A percentile compares a stretch with the other conserved stretches of the same genome.
Conservation (phyloP, 2,329 filamentous ascomycete genomes). For the Aureobasidium sp. region DNA sequence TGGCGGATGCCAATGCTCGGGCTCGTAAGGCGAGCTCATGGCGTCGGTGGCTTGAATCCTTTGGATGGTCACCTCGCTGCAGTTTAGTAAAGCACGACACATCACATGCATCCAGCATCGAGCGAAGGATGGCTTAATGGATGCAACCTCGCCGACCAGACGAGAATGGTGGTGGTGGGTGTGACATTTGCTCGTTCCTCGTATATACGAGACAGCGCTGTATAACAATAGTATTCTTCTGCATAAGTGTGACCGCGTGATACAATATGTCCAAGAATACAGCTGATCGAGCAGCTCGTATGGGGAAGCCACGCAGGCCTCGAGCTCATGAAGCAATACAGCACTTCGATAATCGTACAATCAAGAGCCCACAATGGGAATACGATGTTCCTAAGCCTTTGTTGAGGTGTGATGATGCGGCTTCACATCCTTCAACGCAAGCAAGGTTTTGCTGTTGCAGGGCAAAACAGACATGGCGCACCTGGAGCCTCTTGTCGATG, state of each 20-base stretch:
- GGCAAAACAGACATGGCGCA: not conserved
- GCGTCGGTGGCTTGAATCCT: constrained; percentile 13
- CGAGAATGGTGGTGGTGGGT: not conserved
- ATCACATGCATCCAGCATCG: constrained; percentile 5
- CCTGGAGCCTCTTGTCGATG: not conserved
- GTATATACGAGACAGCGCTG: not conserved
- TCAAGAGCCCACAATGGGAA: not conserved
- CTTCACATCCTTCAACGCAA: not conserved
- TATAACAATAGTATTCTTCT: constrained; percentile 2
- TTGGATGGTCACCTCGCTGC: not conserved
- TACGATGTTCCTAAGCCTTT: not conserved
- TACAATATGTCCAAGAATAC: not conserved
- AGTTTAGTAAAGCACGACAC: not conserved
- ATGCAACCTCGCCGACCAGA: constrained; percentile 2
- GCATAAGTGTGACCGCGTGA: constrained; percentile 5
- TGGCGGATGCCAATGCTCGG: not conserved
- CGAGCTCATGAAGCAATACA: not conserved
- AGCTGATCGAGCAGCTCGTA: not conserved
- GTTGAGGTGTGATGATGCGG: not conserved
- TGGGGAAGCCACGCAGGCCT: not conserved
- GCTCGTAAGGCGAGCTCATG: not conserved
- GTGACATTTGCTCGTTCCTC: not conserved
- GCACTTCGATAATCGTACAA: not conserved
- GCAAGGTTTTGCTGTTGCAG: not conserved
- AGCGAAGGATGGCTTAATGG: not conserved